Percentiles rank a stretch among this genome's conserved stretches.
These are phyloP conservation scores for Coniochaeta ligniaria DNA, from an alignment of 2,329 filamentous ascomycete species.

Conservation along the genomic window DNA sequence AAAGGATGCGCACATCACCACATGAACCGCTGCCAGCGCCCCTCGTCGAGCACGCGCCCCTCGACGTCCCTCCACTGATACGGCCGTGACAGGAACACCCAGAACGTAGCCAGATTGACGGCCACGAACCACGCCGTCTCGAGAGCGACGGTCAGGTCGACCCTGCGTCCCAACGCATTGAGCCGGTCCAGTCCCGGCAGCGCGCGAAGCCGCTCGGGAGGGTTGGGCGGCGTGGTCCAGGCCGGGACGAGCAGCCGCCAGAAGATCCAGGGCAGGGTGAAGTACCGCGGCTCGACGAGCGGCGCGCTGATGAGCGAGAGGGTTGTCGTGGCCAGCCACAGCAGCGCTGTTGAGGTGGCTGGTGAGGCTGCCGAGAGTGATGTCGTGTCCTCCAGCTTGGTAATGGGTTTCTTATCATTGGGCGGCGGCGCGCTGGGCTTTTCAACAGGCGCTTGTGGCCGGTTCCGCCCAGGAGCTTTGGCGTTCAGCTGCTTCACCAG, in stretches of 20 bases:
- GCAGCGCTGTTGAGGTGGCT: conserved; percentile 43
- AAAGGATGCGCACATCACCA: conserved; percentile 46
- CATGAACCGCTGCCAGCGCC: conserved; percentile 69
- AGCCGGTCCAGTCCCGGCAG: not conserved
- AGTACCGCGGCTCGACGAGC: conserved; percentile 91
- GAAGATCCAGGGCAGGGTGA: conserved; percentile 90
- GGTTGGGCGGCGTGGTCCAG: conserved; percentile 18
- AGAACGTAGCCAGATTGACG: conserved; percentile 61
- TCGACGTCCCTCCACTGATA: conserved; percentile 58
- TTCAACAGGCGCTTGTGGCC: not conserved
- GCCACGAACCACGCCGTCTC: conserved; percentile 65
- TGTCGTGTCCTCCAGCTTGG: not conserved
- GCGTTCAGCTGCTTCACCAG: not conserved
- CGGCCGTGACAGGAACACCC: conserved; percentile 61
- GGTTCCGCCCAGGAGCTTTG: not conserved
- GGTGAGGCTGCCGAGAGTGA: conserved; percentile 3
- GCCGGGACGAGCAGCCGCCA: conserved; percentile 76
- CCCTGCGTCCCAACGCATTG: conserved; percentile 8
- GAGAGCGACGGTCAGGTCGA: conserved; percentile 41
- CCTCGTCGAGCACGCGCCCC: conserved; percentile 44
- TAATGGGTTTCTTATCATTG: not conserved
- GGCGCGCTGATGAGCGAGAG: conserved; percentile 82
- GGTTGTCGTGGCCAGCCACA: conserved; percentile 61
- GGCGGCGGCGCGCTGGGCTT: not conserved
- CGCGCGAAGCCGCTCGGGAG: not conserved